phyloP scores from a whole-genome alignment of 1,284 basidiomycete genomes.

The Afroboletus lepidellus region DNA sequence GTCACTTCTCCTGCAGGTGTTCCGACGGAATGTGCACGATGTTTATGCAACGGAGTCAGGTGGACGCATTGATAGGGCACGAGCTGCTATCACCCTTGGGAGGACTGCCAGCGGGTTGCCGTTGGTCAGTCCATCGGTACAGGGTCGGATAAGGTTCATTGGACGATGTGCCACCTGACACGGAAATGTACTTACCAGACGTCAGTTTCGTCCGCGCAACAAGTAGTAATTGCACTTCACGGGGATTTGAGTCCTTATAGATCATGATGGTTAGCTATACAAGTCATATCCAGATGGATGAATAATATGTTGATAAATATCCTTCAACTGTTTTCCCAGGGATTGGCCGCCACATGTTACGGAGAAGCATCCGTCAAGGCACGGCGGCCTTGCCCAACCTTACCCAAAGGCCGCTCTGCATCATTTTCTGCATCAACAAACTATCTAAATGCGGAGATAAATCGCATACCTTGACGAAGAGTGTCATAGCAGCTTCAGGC shows the following conservation, averaged over 20 bases:
- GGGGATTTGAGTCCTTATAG: not conserved
- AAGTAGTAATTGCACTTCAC: no score
- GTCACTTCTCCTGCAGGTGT: constrained; percentile 15
- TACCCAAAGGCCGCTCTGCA: constrained; percentile 56
- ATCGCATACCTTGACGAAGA: constrained; percentile 56
- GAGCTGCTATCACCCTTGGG: constrained; percentile 5
- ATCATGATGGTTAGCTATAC: constrained; percentile 1
- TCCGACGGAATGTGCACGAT: constrained; percentile 8
- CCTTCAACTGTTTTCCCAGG: not conserved
- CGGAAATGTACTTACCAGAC: not conserved
- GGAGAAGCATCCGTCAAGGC: no score
- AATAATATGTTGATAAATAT: constrained; percentile 19
- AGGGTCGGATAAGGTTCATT: constrained; percentile 16
- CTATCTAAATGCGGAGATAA: constrained; percentile 5
- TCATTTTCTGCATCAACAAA: constrained; percentile 6
- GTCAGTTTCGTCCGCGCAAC: no score
- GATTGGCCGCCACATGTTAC: not conserved
- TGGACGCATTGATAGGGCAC: constrained; percentile 8
- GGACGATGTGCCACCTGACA: not conserved
- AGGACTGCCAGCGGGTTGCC: not conserved
- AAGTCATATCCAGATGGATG: constrained; percentile 5
- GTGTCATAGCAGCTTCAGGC: constrained; percentile 58
- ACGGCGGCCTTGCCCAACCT: constrained; percentile 35
- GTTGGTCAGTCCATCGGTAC: constrained; percentile 8
- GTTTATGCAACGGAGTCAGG: constrained; percentile 3